Conservation (phyloP, 2,329 filamentous ascomycete genomes). For the Sporothrix humicola region DNA sequence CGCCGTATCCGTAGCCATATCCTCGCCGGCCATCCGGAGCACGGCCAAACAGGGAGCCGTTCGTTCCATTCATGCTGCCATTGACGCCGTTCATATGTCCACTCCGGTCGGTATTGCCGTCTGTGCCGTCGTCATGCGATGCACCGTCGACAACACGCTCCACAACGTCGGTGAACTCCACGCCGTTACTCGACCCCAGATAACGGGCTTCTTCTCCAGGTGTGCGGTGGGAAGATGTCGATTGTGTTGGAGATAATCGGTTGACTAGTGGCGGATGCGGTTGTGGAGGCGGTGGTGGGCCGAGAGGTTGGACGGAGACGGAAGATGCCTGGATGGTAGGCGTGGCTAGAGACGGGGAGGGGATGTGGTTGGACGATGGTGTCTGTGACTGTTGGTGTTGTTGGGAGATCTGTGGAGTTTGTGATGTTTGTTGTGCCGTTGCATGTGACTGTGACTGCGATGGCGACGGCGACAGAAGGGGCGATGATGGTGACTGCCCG, state of each 20-base stretch:
- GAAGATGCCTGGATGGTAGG: not conserved
- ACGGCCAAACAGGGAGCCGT: not conserved
- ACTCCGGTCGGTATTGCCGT: not conserved
- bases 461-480: not conserved
- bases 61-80: not conserved
- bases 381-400: not conserved
- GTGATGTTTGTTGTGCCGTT: not conserved
- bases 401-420: not conserved
- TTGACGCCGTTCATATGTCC: not conserved
- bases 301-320: not conserved
- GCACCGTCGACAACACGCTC: slow-evolving; percentile 21
- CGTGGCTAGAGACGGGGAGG: not conserved
- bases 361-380: not conserved
- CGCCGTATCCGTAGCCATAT: not conserved
- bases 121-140: not conserved
- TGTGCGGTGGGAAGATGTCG: slow-evolving; percentile 8
- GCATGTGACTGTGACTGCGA: not conserved
- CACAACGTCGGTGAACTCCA: slow-evolving; percentile 29
- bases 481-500: not conserved
- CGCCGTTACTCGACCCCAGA: slow-evolving; percentile 28
- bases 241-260: not conserved
- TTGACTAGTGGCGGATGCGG: not conserved
- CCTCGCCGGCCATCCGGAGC: not conserved
- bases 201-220: slow-evolving; percentile 25
- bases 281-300: not conserved